These are phyloP conservation scores for Euphorbia peplus DNA, from an alignment of 345 rosid genomes.

Conservation along the genomic window DNA sequence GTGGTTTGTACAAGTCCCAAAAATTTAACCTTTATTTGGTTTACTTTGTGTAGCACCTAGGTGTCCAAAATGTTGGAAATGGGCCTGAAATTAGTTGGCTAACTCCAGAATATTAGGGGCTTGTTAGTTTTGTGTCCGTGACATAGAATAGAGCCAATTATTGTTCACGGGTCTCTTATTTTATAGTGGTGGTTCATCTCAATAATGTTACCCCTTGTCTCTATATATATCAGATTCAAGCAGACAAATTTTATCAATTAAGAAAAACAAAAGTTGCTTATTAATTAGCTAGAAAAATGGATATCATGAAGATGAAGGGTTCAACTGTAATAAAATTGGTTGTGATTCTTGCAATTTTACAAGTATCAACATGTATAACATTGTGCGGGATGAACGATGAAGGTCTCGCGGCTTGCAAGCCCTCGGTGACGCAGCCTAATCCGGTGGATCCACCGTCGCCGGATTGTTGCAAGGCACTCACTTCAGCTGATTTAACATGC, in stretches of 20 bases:
- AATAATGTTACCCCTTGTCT: not conserved
- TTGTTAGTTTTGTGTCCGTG: not conserved
- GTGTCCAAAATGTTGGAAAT: no score
- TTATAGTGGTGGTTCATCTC: not conserved
- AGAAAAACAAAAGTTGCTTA: no score
- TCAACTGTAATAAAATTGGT: not conserved
- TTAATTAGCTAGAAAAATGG: no score
- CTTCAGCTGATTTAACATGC: slow-evolving; percentile 50
- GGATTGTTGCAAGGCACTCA: slow-evolving; percentile 51
- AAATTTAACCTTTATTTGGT: no score
- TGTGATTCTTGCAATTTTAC: slow-evolving; percentile 9
- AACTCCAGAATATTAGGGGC: no score
- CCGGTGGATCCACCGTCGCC: slow-evolving; percentile 48
- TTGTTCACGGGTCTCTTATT: not conserved
- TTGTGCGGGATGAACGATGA: slow-evolving; percentile 48
- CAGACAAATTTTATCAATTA: no score
- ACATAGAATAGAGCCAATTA: not conserved
- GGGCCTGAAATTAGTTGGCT: no score
- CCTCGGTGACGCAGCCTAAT: slow-evolving; percentile 48
- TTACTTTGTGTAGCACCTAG: no score
- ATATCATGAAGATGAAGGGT: not conserved
- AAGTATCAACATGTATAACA: slow-evolving; percentile 27
- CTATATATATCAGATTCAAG: slow-evolving; percentile 10
- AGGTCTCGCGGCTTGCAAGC: slow-evolving; percentile 54
- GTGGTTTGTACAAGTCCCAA: no score